Percentiles rank a stretch among this genome's conserved stretches.
Evolutionary conservation across 179 eudicot species (phyloP).

Genomic region (Monotropa hypopitys): DNA sequence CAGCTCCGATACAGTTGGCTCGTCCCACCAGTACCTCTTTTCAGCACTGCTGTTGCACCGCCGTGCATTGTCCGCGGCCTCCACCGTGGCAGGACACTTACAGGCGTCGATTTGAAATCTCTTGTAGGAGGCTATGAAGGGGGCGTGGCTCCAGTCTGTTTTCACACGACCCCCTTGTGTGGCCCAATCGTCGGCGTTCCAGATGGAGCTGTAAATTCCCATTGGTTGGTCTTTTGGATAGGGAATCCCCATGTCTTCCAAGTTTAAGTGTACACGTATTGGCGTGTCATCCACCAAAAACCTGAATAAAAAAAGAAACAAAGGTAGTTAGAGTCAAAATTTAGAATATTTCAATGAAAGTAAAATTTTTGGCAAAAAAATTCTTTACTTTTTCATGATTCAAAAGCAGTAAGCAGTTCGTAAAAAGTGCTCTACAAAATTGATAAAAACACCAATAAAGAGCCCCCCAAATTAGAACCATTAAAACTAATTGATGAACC

Average conservation of each 20-base stretch:
- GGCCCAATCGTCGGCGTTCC: constrained; percentile 97
- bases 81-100: constrained; percentile 38
- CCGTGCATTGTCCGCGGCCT: constrained; percentile 30
- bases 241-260: constrained; percentile 75
- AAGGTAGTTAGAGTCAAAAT: background rate
- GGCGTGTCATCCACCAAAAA: constrained; percentile 82
- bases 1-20: constrained; percentile 50
- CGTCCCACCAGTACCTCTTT: constrained; percentile 57
- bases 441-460: too few relatives aligned
- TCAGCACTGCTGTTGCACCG: constrained; percentile 33
- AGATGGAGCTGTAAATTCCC: constrained; percentile 90
- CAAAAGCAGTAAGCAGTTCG: too few relatives aligned
- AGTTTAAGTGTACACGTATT: constrained; percentile 54
- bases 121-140: constrained; percentile 58
- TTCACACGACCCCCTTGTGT: constrained; percentile 79
- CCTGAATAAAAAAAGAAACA: constrained; percentile 19
- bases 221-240: constrained; percentile 77
- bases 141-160: constrained; percentile 79
- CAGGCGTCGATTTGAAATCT: constrained; percentile 62
- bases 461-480: too few relatives aligned
- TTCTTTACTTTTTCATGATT: too few relatives aligned
- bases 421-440: too few relatives aligned
- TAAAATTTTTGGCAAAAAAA: too few relatives aligned
- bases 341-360: too few relatives aligned
- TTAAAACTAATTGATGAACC: too few relatives aligned